Percentiles rank a stretch among this genome's conserved stretches.
Conservation (phyloP, 2,329 filamentous ascomycete species). For the Aureobasidium sp. region DNA sequence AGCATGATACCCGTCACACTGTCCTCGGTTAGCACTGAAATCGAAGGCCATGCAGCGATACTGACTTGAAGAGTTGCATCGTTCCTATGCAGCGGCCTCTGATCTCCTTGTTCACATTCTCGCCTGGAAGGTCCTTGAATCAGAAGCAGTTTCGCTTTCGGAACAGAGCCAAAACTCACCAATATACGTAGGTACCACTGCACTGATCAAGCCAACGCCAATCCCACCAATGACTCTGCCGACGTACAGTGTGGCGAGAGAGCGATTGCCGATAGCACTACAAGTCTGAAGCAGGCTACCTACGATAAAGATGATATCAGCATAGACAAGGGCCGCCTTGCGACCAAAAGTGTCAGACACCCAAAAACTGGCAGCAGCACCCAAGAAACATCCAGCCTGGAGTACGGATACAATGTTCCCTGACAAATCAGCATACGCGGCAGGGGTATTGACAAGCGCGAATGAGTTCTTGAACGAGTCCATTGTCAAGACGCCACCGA, state of each 20-base stretch:
- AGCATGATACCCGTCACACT: constrained; percentile 38
- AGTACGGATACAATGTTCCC: constrained; percentile 38
- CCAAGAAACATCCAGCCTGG: constrained; percentile 38
- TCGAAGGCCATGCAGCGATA: not conserved
- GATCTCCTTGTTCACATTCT: constrained; percentile 34
- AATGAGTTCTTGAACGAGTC: constrained; percentile 35
- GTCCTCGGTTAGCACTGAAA: not conserved
- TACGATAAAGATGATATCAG: constrained; percentile 34
- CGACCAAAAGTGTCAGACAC: constrained; percentile 34
- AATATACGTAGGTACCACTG: constrained; percentile 37
- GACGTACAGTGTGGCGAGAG: constrained; percentile 33
- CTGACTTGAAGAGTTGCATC: constrained; percentile 23
- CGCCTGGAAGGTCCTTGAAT: constrained; percentile 25
- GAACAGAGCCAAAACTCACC: constrained; percentile 18
- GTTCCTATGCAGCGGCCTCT: constrained; percentile 23
- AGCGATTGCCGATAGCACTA: constrained; percentile 27
- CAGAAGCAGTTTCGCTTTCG: constrained; percentile 24
- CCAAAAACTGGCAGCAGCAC: constrained; percentile 35
- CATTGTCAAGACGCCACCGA: constrained; percentile 34
- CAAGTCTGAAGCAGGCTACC: constrained; percentile 34
- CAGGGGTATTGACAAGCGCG: constrained; percentile 26
- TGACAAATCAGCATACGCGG: constrained; percentile 31
- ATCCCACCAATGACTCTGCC: constrained; percentile 37
- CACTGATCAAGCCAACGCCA: constrained; percentile 34
- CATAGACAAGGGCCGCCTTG: constrained; percentile 33